A percentile compares a stretch with the other conserved stretches of the same genome.
Conservation (phyloP, 108 stramenopile genomes). For the Aurantiochytrium sp. region DNA sequence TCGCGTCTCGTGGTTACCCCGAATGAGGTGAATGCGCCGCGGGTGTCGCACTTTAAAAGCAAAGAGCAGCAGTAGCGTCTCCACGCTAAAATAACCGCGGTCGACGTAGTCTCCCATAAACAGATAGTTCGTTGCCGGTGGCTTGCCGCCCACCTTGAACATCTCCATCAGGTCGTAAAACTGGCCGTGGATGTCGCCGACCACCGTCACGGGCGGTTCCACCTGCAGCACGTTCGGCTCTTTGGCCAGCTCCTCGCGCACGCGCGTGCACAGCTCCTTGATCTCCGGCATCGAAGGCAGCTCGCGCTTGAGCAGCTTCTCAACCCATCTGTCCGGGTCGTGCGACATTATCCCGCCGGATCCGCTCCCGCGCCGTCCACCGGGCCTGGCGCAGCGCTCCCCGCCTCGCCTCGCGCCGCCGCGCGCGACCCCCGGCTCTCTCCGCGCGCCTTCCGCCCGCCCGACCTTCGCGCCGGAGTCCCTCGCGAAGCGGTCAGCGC, state of each 20-base stretch:
- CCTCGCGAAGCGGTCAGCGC: too few relatives aligned
- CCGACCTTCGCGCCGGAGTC: too few relatives aligned
- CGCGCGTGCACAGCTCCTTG: conserved; percentile 68
- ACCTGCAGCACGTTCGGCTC: conserved; percentile 50
- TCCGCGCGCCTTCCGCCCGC: too few relatives aligned
- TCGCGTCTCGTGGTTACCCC: conserved; percentile 80
- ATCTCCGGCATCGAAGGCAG: conserved; percentile 76
- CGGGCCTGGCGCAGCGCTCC: too few relatives aligned
- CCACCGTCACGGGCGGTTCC: conserved; percentile 81
- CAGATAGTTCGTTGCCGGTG: conserved; percentile 92
- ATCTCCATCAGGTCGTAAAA: conserved; percentile 89
- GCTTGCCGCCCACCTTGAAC: conserved; percentile 81
- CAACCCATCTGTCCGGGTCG: conserved; percentile 73
- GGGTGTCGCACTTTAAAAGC: conserved; percentile 88
- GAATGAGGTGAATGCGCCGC: conserved; percentile 77
- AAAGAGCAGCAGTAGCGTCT: conserved; percentile 83
- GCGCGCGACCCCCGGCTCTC: too few relatives aligned
- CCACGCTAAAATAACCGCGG: conserved; percentile 92
- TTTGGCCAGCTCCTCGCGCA: conserved; percentile 19
- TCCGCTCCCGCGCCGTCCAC: too few relatives aligned
- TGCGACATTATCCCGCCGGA: neutral
- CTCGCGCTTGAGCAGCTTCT: conserved; percentile 68
- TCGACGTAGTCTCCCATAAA: conserved; percentile 99
- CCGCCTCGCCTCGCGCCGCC: too few relatives aligned
- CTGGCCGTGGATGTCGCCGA: conserved; percentile 76